Evolutionary conservation across 345 rosid genomes (phyloP).

Genomic region (Pugionium cornutum): DNA sequence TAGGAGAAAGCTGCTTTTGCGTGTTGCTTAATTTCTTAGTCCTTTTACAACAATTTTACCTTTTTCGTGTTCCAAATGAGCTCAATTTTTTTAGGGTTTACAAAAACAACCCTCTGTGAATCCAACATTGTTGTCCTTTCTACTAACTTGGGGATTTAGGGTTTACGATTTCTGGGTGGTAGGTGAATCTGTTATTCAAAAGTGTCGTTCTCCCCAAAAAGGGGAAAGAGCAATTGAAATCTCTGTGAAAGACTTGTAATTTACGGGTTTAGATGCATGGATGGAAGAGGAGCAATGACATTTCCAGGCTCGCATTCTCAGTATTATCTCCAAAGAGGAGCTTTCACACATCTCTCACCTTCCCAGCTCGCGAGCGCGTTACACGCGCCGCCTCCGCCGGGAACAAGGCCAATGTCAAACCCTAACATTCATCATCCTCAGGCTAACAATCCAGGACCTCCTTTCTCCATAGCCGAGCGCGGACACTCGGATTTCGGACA

Average conservation of each 20-base stretch:
- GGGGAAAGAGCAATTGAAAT: not conserved
- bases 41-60: not conserved
- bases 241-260: conserved; percentile 21
- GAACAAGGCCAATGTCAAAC: conserved; percentile 56
- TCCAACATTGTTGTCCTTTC: conserved; percentile 36
- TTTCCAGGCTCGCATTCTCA: conserved; percentile 77
- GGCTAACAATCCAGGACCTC: conserved; percentile 49
- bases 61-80: not conserved
- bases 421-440: conserved; percentile 52
- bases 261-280: conserved; percentile 83
- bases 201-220: conserved; percentile 9
- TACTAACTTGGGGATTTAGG: conserved; percentile 26
- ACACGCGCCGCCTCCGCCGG: conserved; percentile 52
- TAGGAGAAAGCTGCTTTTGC: conserved; percentile 12
- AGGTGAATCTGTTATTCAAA: conserved; percentile 14
- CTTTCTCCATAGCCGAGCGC: conserved; percentile 55
- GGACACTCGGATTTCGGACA: conserved; percentile 59
- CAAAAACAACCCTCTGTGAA: conserved; percentile 32
- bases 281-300: conserved; percentile 92
- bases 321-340: conserved; percentile 82
- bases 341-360: conserved; percentile 53
- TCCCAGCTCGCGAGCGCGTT: conserved; percentile 54
- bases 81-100: conserved; percentile 30
- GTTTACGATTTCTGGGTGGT: conserved; percentile 25
- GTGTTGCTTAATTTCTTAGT: conserved; percentile 17